Conservation (phyloP, 768 basidiomycete species). For the Dacryopinax primogenitus region DNA sequence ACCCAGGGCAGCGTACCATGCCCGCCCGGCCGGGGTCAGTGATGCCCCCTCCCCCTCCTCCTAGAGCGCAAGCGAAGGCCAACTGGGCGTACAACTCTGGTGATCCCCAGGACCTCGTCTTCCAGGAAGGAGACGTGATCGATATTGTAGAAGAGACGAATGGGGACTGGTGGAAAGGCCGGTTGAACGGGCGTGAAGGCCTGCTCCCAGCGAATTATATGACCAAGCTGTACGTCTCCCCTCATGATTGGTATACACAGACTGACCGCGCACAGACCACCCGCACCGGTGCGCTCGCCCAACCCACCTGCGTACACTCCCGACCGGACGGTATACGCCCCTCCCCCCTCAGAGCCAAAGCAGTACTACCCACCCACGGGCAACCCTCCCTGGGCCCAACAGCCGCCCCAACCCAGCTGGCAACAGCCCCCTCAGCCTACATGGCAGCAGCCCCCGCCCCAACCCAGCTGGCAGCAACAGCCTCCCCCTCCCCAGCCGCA, state of each 20-base stretch:
- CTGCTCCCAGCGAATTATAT: not conserved
- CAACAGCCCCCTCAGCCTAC: not conserved
- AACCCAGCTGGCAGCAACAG: not conserved
- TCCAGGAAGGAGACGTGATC: constrained; percentile 28
- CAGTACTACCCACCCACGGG: not conserved
- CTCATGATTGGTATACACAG: not conserved
- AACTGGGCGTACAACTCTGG: constrained; percentile 6
- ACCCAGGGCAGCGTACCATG: not conserved
- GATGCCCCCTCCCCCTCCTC: not conserved
- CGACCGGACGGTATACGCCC: constrained; percentile 11
- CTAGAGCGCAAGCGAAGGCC: not conserved
- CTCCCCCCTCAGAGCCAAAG: not conserved
- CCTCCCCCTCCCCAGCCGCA: not conserved
- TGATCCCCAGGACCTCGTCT: constrained; percentile 24
- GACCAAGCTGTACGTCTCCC: not conserved
- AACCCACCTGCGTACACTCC: not conserved
- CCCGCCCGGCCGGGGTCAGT: not conserved
- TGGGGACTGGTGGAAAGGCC: constrained; percentile 31
- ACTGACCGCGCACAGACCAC: constrained; percentile 17
- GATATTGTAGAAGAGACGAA: constrained; percentile 27
- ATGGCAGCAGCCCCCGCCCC: constrained; percentile 7
- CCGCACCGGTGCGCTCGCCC: not conserved
- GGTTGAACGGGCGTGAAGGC: constrained; percentile 9
- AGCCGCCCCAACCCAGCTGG: not conserved
- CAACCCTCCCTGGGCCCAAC: constrained; percentile 13